Base-by-base conservation (phyloP, 257 asterid genomes). In the Eustoma russellianum region DNA sequence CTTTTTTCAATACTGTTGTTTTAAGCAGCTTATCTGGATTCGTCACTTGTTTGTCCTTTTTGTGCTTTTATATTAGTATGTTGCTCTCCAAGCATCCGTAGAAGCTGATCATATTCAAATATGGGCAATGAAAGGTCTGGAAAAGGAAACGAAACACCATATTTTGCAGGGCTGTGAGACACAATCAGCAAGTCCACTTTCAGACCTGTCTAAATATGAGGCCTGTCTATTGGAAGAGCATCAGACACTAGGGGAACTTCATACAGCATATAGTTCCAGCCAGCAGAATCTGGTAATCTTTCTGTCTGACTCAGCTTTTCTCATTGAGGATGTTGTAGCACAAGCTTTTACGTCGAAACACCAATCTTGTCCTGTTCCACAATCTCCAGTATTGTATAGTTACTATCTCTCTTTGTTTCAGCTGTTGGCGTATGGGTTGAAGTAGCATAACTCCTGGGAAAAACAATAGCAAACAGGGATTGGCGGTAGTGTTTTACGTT, bases 11-110 rank as follows among this genome's bases (percentile, higher is more conserved):
- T n/a, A n/a, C n/a, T n/a, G n/a, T n/a, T n/a, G n/a, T 47, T 33
- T 33, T 35, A 38, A 17, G 35, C 5, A 47, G 48, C 55, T 47
- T 58, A 33, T 47, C 8, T 46, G 34, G 13, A 34, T 35, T 8
- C 7, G 43, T 3, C 7, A 38, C 43, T 38, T 38, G 11, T 11
- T 43, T 14, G 3, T 50, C 19, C 35, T 35, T 38, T 17, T 10
- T 19, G 16, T 17, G 24, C 61, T n/a, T n/a, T n/a, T 34, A n/a
- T 79, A 80, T 24, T 86, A 92, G 97, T 85, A 82, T 79, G 86
- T 92, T 53, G 83, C 95, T 46, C 72, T 76, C 80, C 95, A 88
- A 69, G 81, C 95, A 55, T 80, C 88, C 58, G 68, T 65, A 59
- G 85, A 79, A 64, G 88, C 82, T 15, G 74, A 65, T 55, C 79